Base-by-base conservation (phyloP, 2,329 filamentous ascomycete genomes). In the Phyllosticta citrichinensis region DNA sequence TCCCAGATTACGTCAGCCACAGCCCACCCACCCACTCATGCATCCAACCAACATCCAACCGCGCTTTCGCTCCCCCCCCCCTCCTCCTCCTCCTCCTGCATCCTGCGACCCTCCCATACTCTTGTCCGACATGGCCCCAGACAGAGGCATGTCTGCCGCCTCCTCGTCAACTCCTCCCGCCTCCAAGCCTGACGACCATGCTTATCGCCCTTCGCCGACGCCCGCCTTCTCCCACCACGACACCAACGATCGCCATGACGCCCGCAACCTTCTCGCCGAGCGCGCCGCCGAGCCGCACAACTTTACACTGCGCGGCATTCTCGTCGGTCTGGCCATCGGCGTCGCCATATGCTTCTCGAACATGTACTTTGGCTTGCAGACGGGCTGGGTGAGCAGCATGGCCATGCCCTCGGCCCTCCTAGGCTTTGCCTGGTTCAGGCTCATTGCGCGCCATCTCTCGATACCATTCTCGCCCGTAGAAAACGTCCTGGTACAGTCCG, bases 301-400 rank as follows among this genome's bases (percentile, higher is more conserved):
- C 76, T 97, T 99, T 76, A 97, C 94, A 0, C 62, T 87, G 25
- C 87, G 94, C 61, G 91, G 91, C 57, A 81, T 97, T 50, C 71
- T 85, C 5, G 90, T 89, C 27, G 94, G 94, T 17, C 79, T 96
- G 5, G 77, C 83, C 3, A 94, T 99, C 64, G 94, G 94, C 51
- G 84, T 94, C 4, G 80, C 97, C 60, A 96, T 97, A 69, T 94
- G 89, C 71, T 96, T 96, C 73, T 95, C 90, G 58, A 99, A 99
- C 72, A 97, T 95, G 80, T 99, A 97, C 74, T 99, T 99, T 72
- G 94, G 94, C n/a, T 80, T 99, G 33, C 94, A 97, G 76, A 95
- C 90, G 27, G 86, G 86, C 65, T 89, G 86, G 86, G 83, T 89
- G 47, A 84, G 87, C 68, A 89, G 90, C 66, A 97, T 99, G 94